A percentile compares a stretch with the other conserved stretches of the same genome.
phyloP scores from a whole-genome alignment of 306 rosid species.

The Castanea sativa region DNA sequence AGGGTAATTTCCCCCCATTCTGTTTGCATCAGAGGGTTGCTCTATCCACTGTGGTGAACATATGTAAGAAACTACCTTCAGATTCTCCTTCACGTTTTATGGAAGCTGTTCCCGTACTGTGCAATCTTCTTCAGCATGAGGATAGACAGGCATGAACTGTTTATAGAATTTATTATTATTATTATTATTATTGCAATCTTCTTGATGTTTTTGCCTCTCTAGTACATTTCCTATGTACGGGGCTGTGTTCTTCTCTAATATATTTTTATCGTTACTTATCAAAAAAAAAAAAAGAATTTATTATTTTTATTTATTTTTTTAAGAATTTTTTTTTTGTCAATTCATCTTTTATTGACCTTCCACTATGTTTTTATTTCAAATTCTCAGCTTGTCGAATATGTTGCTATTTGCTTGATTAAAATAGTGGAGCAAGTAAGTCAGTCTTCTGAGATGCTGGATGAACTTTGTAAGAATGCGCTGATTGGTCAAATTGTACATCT shows the following conservation, averaged over 20 bases:
- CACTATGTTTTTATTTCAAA: conserved; percentile 15
- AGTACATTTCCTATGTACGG: too few relatives aligned
- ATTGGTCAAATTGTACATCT: conserved; percentile 69
- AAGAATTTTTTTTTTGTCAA: not conserved
- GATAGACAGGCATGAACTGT: conserved; percentile 71
- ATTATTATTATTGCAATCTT: too few relatives aligned
- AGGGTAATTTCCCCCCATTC: conserved; percentile 10
- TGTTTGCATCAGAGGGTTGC: conserved; percentile 77
- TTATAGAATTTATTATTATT: not conserved
- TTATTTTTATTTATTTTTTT: not conserved
- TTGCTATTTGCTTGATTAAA: conserved; percentile 74
- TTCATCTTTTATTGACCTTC: conserved; percentile 21
- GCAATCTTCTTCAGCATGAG: conserved; percentile 93
- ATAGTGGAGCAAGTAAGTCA: conserved; percentile 64
- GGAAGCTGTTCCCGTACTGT: conserved; percentile 93
- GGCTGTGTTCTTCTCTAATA: too few relatives aligned
- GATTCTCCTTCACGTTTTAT: conserved; percentile 70
- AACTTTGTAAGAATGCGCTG: conserved; percentile 78
- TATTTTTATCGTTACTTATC: too few relatives aligned
- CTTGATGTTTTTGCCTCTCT: too few relatives aligned
- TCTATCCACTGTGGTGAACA: conserved; percentile 87
- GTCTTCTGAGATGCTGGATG: conserved; percentile 79
- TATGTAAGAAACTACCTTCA: conserved; percentile 92
- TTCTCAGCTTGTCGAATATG: conserved; percentile 86
- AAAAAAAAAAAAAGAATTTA: too few relatives aligned